Conservation (phyloP, 1,284 basidiomycete genomes). For the Moesziomyces globuligerus region DNA sequence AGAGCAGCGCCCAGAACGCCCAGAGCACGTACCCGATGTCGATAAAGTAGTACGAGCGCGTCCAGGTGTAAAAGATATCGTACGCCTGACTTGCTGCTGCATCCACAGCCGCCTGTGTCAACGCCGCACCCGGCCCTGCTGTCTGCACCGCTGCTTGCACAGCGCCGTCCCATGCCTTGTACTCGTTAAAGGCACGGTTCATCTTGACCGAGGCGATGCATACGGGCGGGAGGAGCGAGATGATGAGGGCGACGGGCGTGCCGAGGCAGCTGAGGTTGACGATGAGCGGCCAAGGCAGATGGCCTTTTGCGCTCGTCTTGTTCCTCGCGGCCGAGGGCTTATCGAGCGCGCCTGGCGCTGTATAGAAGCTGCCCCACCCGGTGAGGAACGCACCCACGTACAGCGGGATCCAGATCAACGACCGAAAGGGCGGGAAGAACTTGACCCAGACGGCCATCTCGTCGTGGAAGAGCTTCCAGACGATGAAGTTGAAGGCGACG, state of each 20-base stretch:
- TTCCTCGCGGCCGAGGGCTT: slow-evolving; percentile 29
- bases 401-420: slow-evolving; percentile 44
- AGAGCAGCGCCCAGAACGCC: slow-evolving; percentile 50
- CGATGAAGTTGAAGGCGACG: slow-evolving; percentile 45
- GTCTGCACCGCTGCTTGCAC: slow-evolving; percentile 10
- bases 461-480: slow-evolving; percentile 28
- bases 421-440: slow-evolving; percentile 18
- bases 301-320: slow-evolving; percentile 27
- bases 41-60: slow-evolving; percentile 34
- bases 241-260: slow-evolving; percentile 40
- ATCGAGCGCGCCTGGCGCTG: slow-evolving; percentile 57
- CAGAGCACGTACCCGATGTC: slow-evolving; percentile 48
- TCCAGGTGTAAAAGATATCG: slow-evolving; percentile 31
- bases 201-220: slow-evolving; percentile 24
- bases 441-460: slow-evolving; percentile 1
- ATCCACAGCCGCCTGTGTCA: slow-evolving; percentile 12
- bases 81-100: slow-evolving; percentile 18
- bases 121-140: not conserved
- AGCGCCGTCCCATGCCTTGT: slow-evolving; percentile 16
- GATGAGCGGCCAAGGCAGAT: slow-evolving; percentile 43
- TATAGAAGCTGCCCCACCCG: slow-evolving; percentile 58
- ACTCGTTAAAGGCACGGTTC: slow-evolving; percentile 14
- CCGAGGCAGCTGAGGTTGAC: slow-evolving; percentile 54
- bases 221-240: slow-evolving; percentile 32
- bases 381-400: slow-evolving; percentile 51